Evolutionary conservation across 169 alveolate species (phyloP).

Genomic region (Hepatocystis sp.): DNA sequence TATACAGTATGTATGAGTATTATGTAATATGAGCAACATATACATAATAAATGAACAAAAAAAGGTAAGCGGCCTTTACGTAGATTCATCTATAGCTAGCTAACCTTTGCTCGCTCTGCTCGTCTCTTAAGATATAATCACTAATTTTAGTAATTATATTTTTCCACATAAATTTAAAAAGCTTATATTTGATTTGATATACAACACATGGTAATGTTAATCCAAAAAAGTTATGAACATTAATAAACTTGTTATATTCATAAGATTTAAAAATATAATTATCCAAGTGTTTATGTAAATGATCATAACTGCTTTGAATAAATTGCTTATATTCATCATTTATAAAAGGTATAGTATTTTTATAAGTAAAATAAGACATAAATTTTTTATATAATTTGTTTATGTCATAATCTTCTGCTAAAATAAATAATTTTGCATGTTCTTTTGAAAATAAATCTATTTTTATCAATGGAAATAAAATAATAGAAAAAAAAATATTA

Average conservation of each 20-base stretch:
- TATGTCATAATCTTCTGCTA: constrained; percentile 66
- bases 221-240: constrained; percentile 55
- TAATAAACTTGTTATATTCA: constrained; percentile 27
- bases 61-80: not conserved
- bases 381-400: constrained; percentile 28
- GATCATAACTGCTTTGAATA: constrained; percentile 9
- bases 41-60: too few species aligned
- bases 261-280: constrained; percentile 34
- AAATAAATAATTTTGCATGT: constrained; percentile 43
- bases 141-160: constrained; percentile 12
- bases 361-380: constrained; percentile 20
- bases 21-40: too few species aligned
- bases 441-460: constrained; percentile 54
- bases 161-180: constrained; percentile 48
- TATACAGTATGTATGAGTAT: too few species aligned
- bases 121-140: too few species aligned
- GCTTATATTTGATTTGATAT: constrained; percentile 52
- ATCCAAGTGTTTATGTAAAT: constrained; percentile 17
- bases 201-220: constrained; percentile 65
- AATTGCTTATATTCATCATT: constrained; percentile 39
- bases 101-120: constrained; percentile 30
- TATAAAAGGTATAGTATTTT: constrained; percentile 3
- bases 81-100: not conserved
- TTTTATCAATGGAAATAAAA: constrained; percentile 35
- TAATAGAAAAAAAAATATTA: constrained; percentile 35